These are phyloP conservation scores for Penicillium tannophilum DNA, from an alignment of 495 filamentous ascomycete species.

Conservation along the genomic window DNA sequence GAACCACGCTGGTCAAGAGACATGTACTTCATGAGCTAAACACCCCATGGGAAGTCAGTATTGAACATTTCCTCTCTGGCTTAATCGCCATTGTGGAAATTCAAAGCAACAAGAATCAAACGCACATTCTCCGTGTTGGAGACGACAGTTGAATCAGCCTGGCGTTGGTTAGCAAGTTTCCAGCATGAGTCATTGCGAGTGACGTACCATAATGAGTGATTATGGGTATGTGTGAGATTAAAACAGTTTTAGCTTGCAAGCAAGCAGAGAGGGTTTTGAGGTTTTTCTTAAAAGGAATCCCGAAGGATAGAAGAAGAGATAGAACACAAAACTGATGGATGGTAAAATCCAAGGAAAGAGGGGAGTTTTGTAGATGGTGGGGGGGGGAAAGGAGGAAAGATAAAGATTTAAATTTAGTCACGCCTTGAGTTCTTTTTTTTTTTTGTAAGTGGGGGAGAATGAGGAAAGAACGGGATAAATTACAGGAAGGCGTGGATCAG, in stretches of 20 bases:
- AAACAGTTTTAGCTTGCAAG: slow-evolving; percentile 27
- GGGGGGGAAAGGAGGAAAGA: slow-evolving; percentile 20
- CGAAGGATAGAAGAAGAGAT: slow-evolving; percentile 21
- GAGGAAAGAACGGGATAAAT: background rate
- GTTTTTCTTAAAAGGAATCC: slow-evolving; percentile 18
- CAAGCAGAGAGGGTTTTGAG: slow-evolving; percentile 21
- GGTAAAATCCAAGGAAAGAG: slow-evolving; percentile 27
- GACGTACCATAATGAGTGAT: slow-evolving; percentile 48
- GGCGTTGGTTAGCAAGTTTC: background rate
- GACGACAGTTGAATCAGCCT: slow-evolving; percentile 58
- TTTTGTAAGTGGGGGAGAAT: slow-evolving; percentile 6
- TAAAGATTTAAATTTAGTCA: slow-evolving; percentile 42
- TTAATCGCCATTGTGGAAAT: slow-evolving; percentile 39
- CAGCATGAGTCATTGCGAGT: slow-evolving; percentile 14
- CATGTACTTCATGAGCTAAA: slow-evolving; percentile 89
- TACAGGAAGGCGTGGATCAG: slow-evolving; percentile 9
- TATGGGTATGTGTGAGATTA: slow-evolving; percentile 42
- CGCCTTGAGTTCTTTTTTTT: slow-evolving; percentile 22
- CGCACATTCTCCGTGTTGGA: slow-evolving; percentile 73
- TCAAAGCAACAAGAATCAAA: slow-evolving; percentile 38
- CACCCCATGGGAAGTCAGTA: slow-evolving; percentile 42
- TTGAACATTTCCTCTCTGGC: slow-evolving; percentile 37
- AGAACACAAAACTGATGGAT: slow-evolving; percentile 25
- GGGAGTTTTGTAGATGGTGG: slow-evolving; percentile 32
- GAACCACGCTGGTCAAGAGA: slow-evolving; percentile 83